phyloP scores from a whole-genome alignment of 169 alveolate genomes.

The Plasmodium inui region DNA sequence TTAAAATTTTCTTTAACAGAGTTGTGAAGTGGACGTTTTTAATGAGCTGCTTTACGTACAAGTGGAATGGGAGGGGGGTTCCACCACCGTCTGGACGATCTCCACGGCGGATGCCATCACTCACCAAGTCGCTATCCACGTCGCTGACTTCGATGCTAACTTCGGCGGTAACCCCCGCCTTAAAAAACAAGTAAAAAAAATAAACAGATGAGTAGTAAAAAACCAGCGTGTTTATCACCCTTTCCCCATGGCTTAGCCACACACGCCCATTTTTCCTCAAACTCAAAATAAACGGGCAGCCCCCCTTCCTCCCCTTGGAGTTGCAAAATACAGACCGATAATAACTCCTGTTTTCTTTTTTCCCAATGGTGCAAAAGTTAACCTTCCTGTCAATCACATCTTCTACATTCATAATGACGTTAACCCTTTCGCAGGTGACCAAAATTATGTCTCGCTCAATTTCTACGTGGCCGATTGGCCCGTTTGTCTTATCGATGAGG shows the following conservation, averaged over 20 bases:
- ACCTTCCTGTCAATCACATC: conserved; percentile 12
- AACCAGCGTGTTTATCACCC: conserved; percentile 50
- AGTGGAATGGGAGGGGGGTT: background rate
- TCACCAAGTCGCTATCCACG: background rate
- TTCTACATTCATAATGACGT: conserved; percentile 23
- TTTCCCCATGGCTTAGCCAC: conserved; percentile 65
- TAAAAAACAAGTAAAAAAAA: conserved; percentile 56
- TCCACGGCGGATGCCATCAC: background rate
- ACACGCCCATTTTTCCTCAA: conserved; percentile 68
- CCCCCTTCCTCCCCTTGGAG: background rate
- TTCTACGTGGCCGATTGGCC: conserved; percentile 42
- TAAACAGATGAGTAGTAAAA: conserved; percentile 46
- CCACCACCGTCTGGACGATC: background rate
- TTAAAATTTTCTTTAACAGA: conserved; percentile 13
- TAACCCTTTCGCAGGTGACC: conserved; percentile 60
- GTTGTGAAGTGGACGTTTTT: conserved; percentile 21
- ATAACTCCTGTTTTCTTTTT: conserved; percentile 23
- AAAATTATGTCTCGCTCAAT: conserved; percentile 18
- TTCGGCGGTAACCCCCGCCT: background rate
- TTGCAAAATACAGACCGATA: conserved; percentile 58
- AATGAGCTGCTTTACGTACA: conserved; percentile 22
- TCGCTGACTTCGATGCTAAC: background rate
- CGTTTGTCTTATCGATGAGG: conserved; percentile 55
- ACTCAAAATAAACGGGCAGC: conserved; percentile 20
- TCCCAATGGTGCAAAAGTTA: conserved; percentile 33